Conservation (phyloP, 1,284 basidiomycete genomes). For the Xerocomus amazonicus region DNA sequence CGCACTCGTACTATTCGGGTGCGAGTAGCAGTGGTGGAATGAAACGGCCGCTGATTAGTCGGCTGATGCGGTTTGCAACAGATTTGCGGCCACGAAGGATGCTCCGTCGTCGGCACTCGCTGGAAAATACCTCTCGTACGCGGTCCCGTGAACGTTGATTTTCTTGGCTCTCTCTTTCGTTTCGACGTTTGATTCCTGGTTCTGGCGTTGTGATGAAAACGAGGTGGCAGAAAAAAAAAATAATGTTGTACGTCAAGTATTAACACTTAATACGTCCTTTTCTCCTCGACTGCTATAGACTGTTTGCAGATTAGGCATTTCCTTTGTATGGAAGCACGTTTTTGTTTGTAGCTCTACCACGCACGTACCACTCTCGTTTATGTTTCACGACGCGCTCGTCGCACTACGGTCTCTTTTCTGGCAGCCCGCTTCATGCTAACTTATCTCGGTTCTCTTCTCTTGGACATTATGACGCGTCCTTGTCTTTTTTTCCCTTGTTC, state of each 20-base stretch:
- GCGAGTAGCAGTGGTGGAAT: conserved; percentile 22
- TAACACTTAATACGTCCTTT: too few relatives aligned
- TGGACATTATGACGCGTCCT: neutral
- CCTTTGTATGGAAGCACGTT: conserved; percentile 3
- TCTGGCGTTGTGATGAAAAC: too few relatives aligned
- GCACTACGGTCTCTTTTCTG: too few relatives aligned
- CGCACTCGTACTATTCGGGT: conserved; percentile 33
- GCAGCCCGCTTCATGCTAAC: neutral
- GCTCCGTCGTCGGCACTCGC: conserved; percentile 45
- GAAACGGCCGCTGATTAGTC: conserved; percentile 50
- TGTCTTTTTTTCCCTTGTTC: conserved; percentile 3
- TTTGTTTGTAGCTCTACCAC: conserved; percentile 24
- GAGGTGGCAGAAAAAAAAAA: conserved; percentile 3
- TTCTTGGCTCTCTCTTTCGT: neutral
- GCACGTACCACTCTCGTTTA: conserved; percentile 19
- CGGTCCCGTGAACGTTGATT: conserved; percentile 22
- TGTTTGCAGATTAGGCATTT: too few relatives aligned
- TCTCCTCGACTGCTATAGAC: too few relatives aligned
- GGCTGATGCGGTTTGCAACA: conserved; percentile 44
- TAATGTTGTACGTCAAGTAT: conserved; percentile 8
- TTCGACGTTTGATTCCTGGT: too few relatives aligned
- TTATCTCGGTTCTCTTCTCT: too few relatives aligned
- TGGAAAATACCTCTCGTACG: conserved; percentile 31
- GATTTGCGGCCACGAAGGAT: conserved; percentile 34
- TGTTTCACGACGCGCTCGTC: too few relatives aligned